A percentile compares a stretch with the other conserved stretches of the same genome.
These are phyloP conservation scores for Proliferodiscus dingleyae DNA, from an alignment of 2,329 filamentous ascomycete species.

Conservation along the genomic window DNA sequence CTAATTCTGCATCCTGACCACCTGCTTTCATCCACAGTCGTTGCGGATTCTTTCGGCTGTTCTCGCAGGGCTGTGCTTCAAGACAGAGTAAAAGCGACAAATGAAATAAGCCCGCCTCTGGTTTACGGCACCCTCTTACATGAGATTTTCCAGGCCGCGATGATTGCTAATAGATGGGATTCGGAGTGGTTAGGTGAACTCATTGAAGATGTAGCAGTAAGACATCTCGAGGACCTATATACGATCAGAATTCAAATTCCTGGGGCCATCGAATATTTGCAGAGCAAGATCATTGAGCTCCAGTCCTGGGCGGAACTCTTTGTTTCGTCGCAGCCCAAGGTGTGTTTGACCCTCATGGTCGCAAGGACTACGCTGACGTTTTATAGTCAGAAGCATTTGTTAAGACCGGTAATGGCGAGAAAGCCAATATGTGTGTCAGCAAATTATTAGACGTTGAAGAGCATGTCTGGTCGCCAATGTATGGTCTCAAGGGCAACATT, in stretches of 20 bases:
- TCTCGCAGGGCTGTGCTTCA: constrained; percentile 87
- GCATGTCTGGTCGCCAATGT: constrained; percentile 97
- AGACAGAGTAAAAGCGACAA: constrained; percentile 88
- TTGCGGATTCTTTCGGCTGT: constrained; percentile 94
- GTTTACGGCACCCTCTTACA: constrained; percentile 93
- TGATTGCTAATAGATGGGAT: constrained; percentile 81
- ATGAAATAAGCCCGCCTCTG: constrained; percentile 71
- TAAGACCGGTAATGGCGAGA: constrained; percentile 72
- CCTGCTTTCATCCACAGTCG: constrained; percentile 87
- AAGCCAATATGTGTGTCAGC: constrained; percentile 76
- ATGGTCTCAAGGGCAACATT: constrained; percentile 94
- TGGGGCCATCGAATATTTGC: constrained; percentile 73
- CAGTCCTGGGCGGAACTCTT: constrained; percentile 81
- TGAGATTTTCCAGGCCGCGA: constrained; percentile 88
- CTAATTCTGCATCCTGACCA: constrained; percentile 93
- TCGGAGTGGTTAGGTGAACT: constrained; percentile 58
- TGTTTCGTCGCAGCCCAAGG: constrained; percentile 64
- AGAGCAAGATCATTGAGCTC: constrained; percentile 77
- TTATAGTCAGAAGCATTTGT: constrained; percentile 62
- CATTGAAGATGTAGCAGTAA: constrained; percentile 65
- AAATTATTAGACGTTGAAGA: constrained; percentile 96
- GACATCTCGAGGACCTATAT: constrained; percentile 84
- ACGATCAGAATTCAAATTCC: constrained; percentile 72
- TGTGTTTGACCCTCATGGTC: constrained; percentile 34
- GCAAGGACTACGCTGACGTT: constrained; percentile 13